Base-by-base conservation (phyloP, 257 asterid species). In the Solanum sejunctum region DNA sequence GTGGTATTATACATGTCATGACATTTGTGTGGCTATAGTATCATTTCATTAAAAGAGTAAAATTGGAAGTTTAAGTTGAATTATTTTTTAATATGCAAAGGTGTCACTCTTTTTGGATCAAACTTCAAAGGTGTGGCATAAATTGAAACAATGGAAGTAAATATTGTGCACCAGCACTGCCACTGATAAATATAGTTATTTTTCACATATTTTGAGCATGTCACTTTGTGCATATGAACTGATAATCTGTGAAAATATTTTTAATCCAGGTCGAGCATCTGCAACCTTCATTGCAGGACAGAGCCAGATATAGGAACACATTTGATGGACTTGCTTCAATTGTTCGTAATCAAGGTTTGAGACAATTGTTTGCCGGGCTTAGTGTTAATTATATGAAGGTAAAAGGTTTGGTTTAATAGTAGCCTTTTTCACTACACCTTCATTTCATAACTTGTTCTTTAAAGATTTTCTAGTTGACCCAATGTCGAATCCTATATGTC, bases 311-410 rank as follows among this genome's bases (percentile, higher is more conserved):
- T 84, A 87, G 84, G 88, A 93, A 89, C 95, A 94, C 99, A 3
- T 52, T 78, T 87, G 97, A 97, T n/a, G 97, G 98, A 58, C 92
- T 97, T 61, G 71, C 43, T 79, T 89, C 88, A 67, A 95, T 97
- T 54, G 85, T 88, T 18, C 96, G 86, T 6, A 86, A 91, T 83
- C 99, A 97, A 81, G 99, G 98, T 63, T 95, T 96, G 97, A 92
- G 94, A 63, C 99, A 93, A 84, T 79, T 97, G 79, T 96, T 93
- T 84, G 97, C 99, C 26, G 99, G 99, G 81, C 93, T 96, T 81
- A 95, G 99, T 91, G 94, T 97, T 88, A 97, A 95, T 63, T 97
- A 95, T 86, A 95, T 97, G 85, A 97, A 97, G 99, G 98, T 96
- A 89, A 63, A 18, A 8, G 0, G 26, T 72, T 45, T 7, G 4